A percentile compares a stretch with the other conserved stretches of the same genome.
phyloP scores from a whole-genome alignment of 345 rosid species.

The Raphanus sativus region DNA sequence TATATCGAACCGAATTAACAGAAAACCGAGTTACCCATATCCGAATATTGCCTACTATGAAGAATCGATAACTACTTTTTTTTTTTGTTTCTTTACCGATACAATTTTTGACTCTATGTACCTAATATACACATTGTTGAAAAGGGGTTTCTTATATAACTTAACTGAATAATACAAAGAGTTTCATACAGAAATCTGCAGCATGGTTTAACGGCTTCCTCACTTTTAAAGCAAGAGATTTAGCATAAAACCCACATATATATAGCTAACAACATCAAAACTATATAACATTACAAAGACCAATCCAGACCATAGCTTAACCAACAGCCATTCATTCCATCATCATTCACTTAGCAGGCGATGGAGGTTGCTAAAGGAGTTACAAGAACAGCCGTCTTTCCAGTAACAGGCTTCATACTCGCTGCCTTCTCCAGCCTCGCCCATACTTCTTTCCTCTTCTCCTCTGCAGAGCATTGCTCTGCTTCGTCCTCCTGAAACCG shows the following conservation, averaged over 20 bases:
- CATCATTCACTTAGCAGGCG: constrained; percentile 21
- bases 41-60: too few species aligned
- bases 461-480: constrained; percentile 45
- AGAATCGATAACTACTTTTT: too few species aligned
- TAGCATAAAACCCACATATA: constrained; percentile 22
- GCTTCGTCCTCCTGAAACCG: constrained; percentile 62
- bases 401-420: constrained; percentile 62
- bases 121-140: background rate
- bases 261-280: constrained; percentile 31
- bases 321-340: constrained; percentile 5
- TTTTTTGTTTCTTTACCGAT: background rate
- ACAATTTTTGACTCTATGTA: background rate
- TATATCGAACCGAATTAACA: too few species aligned
- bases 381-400: constrained; percentile 67
- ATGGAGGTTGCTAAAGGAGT: constrained; percentile 51
- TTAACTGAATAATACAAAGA: background rate
- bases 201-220: constrained; percentile 17
- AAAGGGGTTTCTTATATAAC: background rate
- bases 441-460: constrained; percentile 69
- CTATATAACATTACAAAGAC: constrained; percentile 35
- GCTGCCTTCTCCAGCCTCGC: constrained; percentile 63
- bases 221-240: constrained; percentile 17
- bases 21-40: too few species aligned
- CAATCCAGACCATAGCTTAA: constrained; percentile 30
- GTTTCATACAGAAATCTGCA: background rate